phyloP scores from a whole-genome alignment of 805 yeast species.

The Ogataea degrootiae region DNA sequence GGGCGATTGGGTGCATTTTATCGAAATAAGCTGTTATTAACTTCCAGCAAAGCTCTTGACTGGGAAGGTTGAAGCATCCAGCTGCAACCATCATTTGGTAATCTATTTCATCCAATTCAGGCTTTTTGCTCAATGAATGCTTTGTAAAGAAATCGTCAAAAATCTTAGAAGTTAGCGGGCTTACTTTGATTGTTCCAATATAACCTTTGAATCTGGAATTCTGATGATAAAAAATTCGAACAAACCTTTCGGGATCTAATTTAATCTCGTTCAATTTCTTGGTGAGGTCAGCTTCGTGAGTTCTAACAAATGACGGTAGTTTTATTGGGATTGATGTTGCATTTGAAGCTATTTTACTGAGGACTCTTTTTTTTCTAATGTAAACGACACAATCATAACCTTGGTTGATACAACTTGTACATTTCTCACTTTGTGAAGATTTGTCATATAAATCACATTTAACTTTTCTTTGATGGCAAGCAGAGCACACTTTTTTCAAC shows the following conservation, averaged over 20 bases:
- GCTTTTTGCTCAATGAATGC: constrained; percentile 6
- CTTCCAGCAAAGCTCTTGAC: constrained; percentile 53
- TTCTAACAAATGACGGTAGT: constrained; percentile 15
- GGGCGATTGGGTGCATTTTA: constrained; percentile 62
- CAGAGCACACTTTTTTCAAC: constrained; percentile 63
- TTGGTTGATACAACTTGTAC: constrained; percentile 62
- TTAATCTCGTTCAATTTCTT: constrained; percentile 8
- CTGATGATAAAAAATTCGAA: constrained; percentile 5
- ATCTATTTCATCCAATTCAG: constrained; percentile 37
- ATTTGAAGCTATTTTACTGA: constrained; percentile 13
- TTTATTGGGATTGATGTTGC: constrained; percentile 9
- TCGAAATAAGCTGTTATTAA: constrained; percentile 56
- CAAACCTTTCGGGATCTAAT: constrained; percentile 9
- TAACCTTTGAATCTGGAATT: constrained; percentile 7
- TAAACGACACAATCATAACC: constrained; percentile 67
- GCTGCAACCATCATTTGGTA: constrained; percentile 57
- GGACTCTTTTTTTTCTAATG: constrained; percentile 45
- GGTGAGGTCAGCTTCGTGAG: background rate
- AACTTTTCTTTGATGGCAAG: constrained; percentile 67
- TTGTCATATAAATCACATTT: constrained; percentile 57
- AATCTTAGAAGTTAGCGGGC: constrained; percentile 7
- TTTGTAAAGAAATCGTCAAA: constrained; percentile 7
- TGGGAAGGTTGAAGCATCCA: constrained; percentile 70
- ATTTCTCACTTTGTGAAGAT: constrained; percentile 35
- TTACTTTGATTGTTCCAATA: constrained; percentile 24